Percentiles rank a stretch among this genome's conserved stretches.
Evolutionary conservation across 2,329 filamentous ascomycete species (phyloP).

Genomic region (Colletotrichum tabaci): DNA sequence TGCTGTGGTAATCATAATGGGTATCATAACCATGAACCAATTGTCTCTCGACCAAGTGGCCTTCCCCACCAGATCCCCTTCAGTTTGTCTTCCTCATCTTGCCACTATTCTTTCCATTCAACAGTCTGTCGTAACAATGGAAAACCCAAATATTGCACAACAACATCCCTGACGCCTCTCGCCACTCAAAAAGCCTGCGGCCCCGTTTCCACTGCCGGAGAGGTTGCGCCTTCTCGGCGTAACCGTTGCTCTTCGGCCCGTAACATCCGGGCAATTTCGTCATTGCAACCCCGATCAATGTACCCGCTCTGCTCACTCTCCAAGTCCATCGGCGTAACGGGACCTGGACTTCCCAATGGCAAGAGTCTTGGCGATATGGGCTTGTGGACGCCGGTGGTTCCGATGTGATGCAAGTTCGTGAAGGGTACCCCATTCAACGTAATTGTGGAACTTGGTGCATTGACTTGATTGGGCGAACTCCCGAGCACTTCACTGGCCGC

Average conservation of each 20-base stretch:
- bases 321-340: slow-evolving; percentile 74
- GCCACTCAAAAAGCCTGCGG: slow-evolving; percentile 47
- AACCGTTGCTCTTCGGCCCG: slow-evolving; percentile 51
- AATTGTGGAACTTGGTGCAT: slow-evolving; percentile 48
- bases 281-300: slow-evolving; percentile 50
- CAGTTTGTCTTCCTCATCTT: neutral
- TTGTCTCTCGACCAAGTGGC: slow-evolving; percentile 15
- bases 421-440: slow-evolving; percentile 54
- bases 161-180: neutral
- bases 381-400: slow-evolving; percentile 57
- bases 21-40: slow-evolving; percentile 41
- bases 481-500: slow-evolving; percentile 55
- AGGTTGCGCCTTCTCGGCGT: slow-evolving; percentile 50
- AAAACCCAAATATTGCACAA: neutral
- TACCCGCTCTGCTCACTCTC: slow-evolving; percentile 58
- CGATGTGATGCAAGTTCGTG: slow-evolving; percentile 55
- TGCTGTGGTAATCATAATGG: slow-evolving; percentile 29
- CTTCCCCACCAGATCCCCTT: neutral
- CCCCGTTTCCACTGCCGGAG: slow-evolving; percentile 52
- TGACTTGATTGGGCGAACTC: slow-evolving; percentile 46
- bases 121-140: neutral
- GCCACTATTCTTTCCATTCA: too few species aligned
- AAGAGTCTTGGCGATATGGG: slow-evolving; percentile 65
- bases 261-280: slow-evolving; percentile 43
- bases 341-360: slow-evolving; percentile 71